Percentiles rank a stretch among this genome's conserved stretches.
Conservation (phyloP, 257 asterid species). For the Solanum clarkiae region DNA sequence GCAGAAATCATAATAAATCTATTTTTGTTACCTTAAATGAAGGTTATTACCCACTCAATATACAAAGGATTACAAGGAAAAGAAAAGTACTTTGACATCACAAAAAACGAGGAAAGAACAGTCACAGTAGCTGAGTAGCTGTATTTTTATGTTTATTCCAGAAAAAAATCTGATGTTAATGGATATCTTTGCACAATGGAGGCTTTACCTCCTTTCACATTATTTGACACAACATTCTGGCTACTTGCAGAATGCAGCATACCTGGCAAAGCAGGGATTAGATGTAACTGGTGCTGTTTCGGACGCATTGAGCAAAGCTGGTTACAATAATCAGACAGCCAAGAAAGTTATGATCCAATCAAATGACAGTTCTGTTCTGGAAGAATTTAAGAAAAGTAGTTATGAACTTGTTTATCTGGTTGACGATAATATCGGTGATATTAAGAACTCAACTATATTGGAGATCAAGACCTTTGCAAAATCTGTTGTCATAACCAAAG, state of each 20-base stretch:
- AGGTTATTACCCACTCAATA: background rate
- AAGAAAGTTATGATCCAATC: conserved; percentile 59
- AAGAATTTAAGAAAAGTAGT: conserved; percentile 25
- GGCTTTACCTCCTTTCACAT: background rate
- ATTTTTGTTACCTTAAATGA: background rate
- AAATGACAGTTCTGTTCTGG: conserved; percentile 51
- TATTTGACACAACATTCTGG: background rate
- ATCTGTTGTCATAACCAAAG: conserved; percentile 48
- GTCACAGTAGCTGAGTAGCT: background rate
- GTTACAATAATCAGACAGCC: conserved; percentile 34
- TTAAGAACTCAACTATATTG: conserved; percentile 44
- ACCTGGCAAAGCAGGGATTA: conserved; percentile 60
- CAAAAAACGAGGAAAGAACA: background rate
- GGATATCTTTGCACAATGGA: background rate
- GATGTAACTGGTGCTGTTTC: conserved; percentile 52
- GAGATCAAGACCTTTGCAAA: conserved; percentile 51
- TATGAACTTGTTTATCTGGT: conserved; percentile 66
- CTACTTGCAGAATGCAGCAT: conserved; percentile 58
- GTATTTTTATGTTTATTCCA: background rate
- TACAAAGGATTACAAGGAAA: background rate
- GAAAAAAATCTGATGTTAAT: background rate
- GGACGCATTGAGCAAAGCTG: conserved; percentile 36
- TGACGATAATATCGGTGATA: conserved; percentile 37
- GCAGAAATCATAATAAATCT: background rate
- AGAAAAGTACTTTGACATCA: background rate